Evolutionary conservation across 1,139 yeast species (phyloP).

Genomic region (Yamadazyma diospyri): DNA sequence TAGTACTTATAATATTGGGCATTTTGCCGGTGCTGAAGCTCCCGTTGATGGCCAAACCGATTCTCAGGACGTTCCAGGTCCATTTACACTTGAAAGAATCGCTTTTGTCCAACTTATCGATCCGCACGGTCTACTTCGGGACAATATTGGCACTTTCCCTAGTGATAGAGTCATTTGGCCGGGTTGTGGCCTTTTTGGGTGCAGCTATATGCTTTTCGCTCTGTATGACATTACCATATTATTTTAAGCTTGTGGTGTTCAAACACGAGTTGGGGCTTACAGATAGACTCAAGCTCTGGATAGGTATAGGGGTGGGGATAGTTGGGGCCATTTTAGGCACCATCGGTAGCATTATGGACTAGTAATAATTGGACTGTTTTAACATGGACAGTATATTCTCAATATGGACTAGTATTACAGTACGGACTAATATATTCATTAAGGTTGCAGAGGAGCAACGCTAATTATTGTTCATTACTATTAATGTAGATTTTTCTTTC

Average conservation of each 20-base stretch:
- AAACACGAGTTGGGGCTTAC: conserved; percentile 36
- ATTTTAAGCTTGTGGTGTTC: conserved; percentile 64
- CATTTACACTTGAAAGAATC: conserved; percentile 1
- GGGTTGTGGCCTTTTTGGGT: conserved; percentile 79
- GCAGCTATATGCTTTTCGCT: conserved; percentile 77
- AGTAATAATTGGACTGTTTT: background rate
- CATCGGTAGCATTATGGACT: conserved; percentile 16
- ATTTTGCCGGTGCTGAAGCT: conserved; percentile 39
- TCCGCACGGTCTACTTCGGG: conserved; percentile 21
- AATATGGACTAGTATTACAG: background rate
- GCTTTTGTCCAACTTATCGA: conserved; percentile 18
- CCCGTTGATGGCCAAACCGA: conserved; percentile 39
- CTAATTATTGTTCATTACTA: background rate
- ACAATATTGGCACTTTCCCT: conserved; percentile 46
- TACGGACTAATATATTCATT: too few species aligned
- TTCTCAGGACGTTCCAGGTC: conserved; percentile 39
- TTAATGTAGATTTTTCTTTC: conserved; percentile 2
- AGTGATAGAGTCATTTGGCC: conserved; percentile 72
- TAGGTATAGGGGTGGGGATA: conserved; percentile 45
- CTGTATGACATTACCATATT: conserved; percentile 73
- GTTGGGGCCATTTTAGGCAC: conserved; percentile 52
- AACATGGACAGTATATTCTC: background rate
- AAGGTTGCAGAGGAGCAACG: too few species aligned
- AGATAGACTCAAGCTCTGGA: conserved; percentile 37
- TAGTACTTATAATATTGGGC: conserved; percentile 36